phyloP scores from a whole-genome alignment of 2,329 filamentous ascomycete species.

The Mariannaea sp. region DNA sequence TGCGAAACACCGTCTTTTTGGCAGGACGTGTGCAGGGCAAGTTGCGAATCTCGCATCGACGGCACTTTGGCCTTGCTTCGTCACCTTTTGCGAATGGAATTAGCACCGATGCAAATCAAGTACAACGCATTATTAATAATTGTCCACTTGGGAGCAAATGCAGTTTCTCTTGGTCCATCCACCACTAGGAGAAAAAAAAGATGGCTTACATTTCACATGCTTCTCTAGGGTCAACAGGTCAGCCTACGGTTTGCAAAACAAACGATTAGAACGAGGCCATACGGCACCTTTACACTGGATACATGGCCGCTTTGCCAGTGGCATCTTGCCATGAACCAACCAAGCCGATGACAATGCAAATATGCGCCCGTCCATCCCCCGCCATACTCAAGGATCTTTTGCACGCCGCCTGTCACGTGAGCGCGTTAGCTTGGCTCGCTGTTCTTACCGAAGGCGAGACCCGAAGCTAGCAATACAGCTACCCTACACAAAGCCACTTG shows the following conservation, averaged over 20 bases:
- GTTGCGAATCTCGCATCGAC: conserved; percentile 41
- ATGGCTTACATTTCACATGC: conserved; percentile 45
- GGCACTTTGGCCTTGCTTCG: conserved; percentile 45
- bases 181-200: neutral
- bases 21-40: conserved; percentile 43
- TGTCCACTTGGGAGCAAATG: too few relatives aligned
- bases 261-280: too few relatives aligned
- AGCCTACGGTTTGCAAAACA: too few relatives aligned
- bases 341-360: neutral
- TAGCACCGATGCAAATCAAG: neutral
- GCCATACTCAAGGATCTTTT: conserved; percentile 16
- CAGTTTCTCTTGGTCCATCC: too few relatives aligned
- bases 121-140: too few relatives aligned
- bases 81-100: conserved; percentile 38
- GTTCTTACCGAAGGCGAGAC: conserved; percentile 11
- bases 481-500: conserved; percentile 1
- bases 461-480: neutral
- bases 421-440: neutral
- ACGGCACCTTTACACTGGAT: conserved; percentile 43
- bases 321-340: conserved; percentile 32
- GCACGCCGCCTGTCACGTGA: conserved; percentile 13
- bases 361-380: too few relatives aligned
- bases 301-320: conserved; percentile 42
- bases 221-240: conserved; percentile 35
- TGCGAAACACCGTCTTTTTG: conserved; percentile 45